Conservation (phyloP, 129 eudicot genomes). For the Tagetes patula region DNA sequence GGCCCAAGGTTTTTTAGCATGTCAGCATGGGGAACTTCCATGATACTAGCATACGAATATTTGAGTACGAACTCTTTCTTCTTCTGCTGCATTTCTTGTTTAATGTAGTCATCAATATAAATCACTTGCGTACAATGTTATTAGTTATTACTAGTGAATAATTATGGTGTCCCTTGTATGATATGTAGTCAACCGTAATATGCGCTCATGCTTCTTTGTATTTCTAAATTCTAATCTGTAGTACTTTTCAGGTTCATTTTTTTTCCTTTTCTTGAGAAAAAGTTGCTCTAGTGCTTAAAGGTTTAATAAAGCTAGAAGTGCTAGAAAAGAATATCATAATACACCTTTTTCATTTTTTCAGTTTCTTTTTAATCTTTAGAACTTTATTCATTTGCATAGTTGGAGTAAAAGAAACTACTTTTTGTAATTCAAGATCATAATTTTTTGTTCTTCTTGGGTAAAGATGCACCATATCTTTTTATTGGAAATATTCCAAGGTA, state of each 20-base stretch:
- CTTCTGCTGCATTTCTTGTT: neutral
- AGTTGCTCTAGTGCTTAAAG: neutral
- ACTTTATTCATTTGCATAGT: neutral
- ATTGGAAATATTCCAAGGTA: neutral
- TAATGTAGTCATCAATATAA: conserved; percentile 1
- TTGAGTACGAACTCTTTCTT: conserved; percentile 54
- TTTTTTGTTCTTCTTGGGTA: conserved; percentile 2
- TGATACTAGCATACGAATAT: conserved; percentile 95
- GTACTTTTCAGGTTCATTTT: neutral
- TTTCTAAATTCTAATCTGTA: neutral
- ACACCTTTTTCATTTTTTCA: neutral
- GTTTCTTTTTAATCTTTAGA: neutral
- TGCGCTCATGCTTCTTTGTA: neutral
- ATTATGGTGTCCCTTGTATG: neutral
- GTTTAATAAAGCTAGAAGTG: neutral
- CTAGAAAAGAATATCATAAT: neutral
- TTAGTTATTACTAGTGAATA: neutral
- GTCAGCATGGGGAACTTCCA: conserved; percentile 99
- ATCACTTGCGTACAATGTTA: neutral
- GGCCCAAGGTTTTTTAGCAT: conserved; percentile 99
- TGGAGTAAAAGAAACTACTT: neutral
- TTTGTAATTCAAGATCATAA: neutral
- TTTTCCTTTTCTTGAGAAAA: neutral
- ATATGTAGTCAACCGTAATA: neutral
- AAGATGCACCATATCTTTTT: neutral